Percentiles rank a stretch among this genome's conserved stretches.
Evolutionary conservation across 129 eudicot genomes (phyloP).

Genomic region (Cynara cardunculus): DNA sequence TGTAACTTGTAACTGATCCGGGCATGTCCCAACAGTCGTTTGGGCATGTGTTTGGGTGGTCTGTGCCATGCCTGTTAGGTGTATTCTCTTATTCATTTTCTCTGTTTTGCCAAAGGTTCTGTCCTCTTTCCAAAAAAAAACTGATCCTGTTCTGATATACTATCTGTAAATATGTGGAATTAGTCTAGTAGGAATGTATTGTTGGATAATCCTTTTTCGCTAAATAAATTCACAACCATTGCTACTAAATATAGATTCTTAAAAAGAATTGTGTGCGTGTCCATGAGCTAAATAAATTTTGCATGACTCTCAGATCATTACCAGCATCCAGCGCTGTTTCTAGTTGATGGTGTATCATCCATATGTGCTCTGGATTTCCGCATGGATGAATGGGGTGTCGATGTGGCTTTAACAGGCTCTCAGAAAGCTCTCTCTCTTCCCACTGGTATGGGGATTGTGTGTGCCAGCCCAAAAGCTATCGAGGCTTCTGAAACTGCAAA

Average conservation of each 20-base stretch:
- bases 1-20: neutral
- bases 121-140: no score
- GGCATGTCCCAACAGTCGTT: no score
- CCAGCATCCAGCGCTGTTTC: conserved; percentile 88
- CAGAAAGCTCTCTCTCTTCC: conserved; percentile 99
- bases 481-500: conserved; percentile 88
- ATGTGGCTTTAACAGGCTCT: conserved; percentile 97
- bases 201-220: no score
- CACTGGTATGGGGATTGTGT: conserved; percentile 92
- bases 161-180: neutral
- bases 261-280: no score
- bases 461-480: conserved; percentile 93
- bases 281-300: neutral
- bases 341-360: conserved; percentile 96
- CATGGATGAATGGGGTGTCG: conserved; percentile 99
- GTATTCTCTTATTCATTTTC: no score
- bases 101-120: no score
- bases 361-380: conserved; percentile 98
- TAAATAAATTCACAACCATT: neutral
- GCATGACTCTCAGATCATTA: conserved; percentile 65
- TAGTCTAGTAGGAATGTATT: no score
- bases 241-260: neutral
- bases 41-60: no score
- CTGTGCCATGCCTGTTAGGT: no score
- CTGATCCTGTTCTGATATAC: neutral